Percentiles rank a stretch among this genome's conserved stretches.
Conservation (phyloP, 2,329 filamentous ascomycete genomes). For the Chrysosporium keratinophilum region DNA sequence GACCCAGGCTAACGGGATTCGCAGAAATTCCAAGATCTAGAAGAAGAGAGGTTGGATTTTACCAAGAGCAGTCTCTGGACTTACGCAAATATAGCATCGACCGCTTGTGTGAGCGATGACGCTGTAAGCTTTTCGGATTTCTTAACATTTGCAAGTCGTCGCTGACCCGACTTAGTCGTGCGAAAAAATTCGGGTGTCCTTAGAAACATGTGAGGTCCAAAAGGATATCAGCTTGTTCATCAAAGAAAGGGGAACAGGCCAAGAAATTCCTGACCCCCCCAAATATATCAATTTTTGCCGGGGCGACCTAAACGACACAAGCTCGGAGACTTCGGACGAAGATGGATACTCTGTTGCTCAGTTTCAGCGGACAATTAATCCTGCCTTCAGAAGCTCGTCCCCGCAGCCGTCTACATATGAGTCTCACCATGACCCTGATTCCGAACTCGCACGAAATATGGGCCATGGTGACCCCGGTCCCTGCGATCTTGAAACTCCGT, state of each 20-base stretch:
- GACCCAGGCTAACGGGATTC: background rate
- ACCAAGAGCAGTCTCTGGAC: slow-evolving; percentile 97
- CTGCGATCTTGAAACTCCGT: slow-evolving; percentile 23
- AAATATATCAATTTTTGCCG: slow-evolving; percentile 99
- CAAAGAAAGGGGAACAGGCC: slow-evolving; percentile 75
- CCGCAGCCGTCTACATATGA: slow-evolving; percentile 89
- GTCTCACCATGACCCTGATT: slow-evolving; percentile 80
- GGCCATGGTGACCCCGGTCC: slow-evolving; percentile 44
- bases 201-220: slow-evolving; percentile 94
- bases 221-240: slow-evolving; percentile 90
- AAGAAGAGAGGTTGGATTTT: slow-evolving; percentile 93
- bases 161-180: slow-evolving; percentile 50
- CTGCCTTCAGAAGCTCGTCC: slow-evolving; percentile 88
- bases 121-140: slow-evolving; percentile 40
- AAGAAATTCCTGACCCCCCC: slow-evolving; percentile 93
- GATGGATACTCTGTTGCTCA: slow-evolving; percentile 90
- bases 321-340: slow-evolving; percentile 78
- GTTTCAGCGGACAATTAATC: slow-evolving; percentile 90
- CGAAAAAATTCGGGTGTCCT: slow-evolving; percentile 84
- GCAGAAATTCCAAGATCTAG: slow-evolving; percentile 94
- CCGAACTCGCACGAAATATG: slow-evolving; percentile 59
- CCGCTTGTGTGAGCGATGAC: slow-evolving; percentile 95
- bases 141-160: background rate
- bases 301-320: slow-evolving; percentile 67
- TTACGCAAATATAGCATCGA: slow-evolving; percentile 94